Evolutionary conservation across 1,284 basidiomycete genomes (phyloP).

Genomic region (Laetiporus sulphureus): DNA sequence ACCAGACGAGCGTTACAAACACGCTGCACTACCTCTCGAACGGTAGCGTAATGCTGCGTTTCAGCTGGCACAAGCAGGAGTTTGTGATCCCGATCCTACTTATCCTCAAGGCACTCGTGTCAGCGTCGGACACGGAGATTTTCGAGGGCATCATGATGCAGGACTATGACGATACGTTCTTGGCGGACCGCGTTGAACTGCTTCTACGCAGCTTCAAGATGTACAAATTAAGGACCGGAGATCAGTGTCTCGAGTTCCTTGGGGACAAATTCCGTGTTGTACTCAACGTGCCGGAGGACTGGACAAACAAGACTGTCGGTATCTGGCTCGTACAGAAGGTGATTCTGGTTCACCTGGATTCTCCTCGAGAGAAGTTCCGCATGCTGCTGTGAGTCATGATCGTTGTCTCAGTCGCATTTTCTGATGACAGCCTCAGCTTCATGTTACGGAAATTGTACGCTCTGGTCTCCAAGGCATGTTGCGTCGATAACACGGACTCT

Average conservation of each 20-base stretch:
- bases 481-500: slow-evolving; percentile 96
- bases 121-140: slow-evolving; percentile 94
- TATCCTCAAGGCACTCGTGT: slow-evolving; percentile 91
- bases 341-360: slow-evolving; percentile 86
- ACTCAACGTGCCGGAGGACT: slow-evolving; percentile 89
- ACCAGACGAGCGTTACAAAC: slow-evolving; percentile 92
- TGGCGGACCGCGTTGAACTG: slow-evolving; percentile 97
- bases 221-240: slow-evolving; percentile 85
- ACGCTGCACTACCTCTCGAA: slow-evolving; percentile 96
- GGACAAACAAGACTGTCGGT: slow-evolving; percentile 82
- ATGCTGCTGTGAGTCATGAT: slow-evolving; percentile 75
- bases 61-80: slow-evolving; percentile 98
- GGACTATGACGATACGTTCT: slow-evolving; percentile 95
- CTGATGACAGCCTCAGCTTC: slow-evolving; percentile 48
- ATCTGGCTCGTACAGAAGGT: slow-evolving; percentile 82
- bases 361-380: slow-evolving; percentile 92
- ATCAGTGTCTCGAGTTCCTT: slow-evolving; percentile 94
- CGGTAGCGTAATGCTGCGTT: slow-evolving; percentile 92
- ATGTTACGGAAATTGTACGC: slow-evolving; percentile 98
- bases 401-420: not conserved
- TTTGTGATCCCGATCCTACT: slow-evolving; percentile 99
- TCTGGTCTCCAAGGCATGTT: slow-evolving; percentile 86
- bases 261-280: slow-evolving; percentile 97
- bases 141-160: slow-evolving; percentile 98
- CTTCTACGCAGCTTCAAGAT: slow-evolving; percentile 95